A percentile compares a stretch with the other conserved stretches of the same genome.
These are phyloP conservation scores for Tarenaya hassleriana DNA, from an alignment of 345 rosid genomes.

Conservation along the genomic window DNA sequence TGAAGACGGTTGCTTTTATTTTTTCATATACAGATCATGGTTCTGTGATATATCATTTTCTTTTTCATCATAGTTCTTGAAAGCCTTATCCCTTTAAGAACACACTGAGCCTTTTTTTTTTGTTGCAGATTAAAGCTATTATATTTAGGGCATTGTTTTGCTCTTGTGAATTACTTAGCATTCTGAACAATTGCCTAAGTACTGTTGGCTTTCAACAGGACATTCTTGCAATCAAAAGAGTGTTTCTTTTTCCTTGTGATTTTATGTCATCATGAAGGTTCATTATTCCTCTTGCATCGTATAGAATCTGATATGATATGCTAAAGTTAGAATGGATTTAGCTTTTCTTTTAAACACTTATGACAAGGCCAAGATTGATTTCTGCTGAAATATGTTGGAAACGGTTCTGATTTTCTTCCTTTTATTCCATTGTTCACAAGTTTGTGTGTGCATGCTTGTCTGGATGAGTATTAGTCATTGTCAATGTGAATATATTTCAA, in stretches of 20 bases:
- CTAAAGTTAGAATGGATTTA: too few species aligned
- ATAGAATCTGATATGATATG: too few species aligned
- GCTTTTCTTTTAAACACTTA: too few species aligned
- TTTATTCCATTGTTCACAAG: too few species aligned
- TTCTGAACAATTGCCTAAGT: conserved; percentile 7
- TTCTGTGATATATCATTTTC: not conserved
- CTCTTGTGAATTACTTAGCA: conserved; percentile 8
- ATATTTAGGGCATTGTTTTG: not conserved
- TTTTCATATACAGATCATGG: conserved; percentile 11
- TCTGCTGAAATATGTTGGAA: too few species aligned
- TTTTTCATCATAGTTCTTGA: not conserved
- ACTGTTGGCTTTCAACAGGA: conserved; percentile 8
- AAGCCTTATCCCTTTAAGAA: not conserved
- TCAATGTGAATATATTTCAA: too few species aligned
- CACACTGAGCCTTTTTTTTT: not conserved
- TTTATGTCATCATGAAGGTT: not conserved
- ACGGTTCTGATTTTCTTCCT: too few species aligned
- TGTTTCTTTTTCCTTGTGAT: conserved; percentile 5
- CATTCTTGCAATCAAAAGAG: conserved; percentile 5
- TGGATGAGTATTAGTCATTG: too few species aligned
- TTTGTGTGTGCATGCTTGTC: too few species aligned
- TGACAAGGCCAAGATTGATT: too few species aligned
- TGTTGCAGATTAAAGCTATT: not conserved
- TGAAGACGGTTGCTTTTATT: conserved; percentile 10
- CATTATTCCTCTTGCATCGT: not conserved